These are phyloP conservation scores for Chalaropsis thielavioides DNA, from an alignment of 2,329 filamentous ascomycete genomes.

Conservation along the genomic window DNA sequence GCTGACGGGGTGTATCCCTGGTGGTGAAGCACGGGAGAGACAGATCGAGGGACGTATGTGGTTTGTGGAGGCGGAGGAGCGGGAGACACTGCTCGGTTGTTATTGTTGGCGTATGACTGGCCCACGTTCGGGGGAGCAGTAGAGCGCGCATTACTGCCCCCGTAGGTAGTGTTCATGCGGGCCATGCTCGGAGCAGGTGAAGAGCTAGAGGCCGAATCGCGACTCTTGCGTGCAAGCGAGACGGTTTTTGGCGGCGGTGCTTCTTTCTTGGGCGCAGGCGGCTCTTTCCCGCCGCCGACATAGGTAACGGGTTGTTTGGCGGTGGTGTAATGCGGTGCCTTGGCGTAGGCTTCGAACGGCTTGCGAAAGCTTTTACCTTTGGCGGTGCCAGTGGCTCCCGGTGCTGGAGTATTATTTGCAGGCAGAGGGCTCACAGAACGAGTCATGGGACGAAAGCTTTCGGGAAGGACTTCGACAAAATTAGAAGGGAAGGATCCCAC, in stretches of 20 bases:
- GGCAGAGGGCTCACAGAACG: conserved; percentile 48
- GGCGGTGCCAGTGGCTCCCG: conserved; percentile 23
- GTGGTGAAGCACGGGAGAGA: conserved; percentile 13
- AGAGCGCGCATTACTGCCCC: conserved; percentile 3
- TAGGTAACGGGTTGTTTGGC: conserved; percentile 47
- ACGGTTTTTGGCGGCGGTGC: conserved; percentile 2
- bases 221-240: conserved; percentile 13
- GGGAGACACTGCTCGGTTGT: conserved; percentile 11
- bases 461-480: conserved; percentile 80
- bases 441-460: conserved; percentile 65
- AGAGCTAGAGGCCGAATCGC: neutral
- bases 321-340: conserved; percentile 51
- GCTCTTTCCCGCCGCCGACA: conserved; percentile 29
- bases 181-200: conserved; percentile 2
- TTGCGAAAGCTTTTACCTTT: conserved; percentile 52
- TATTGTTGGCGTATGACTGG: conserved; percentile 10
- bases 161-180: conserved; percentile 15
- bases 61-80: conserved; percentile 9
- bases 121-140: neutral
- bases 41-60: conserved; percentile 14
- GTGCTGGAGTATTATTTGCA: conserved; percentile 37
- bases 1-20: neutral
- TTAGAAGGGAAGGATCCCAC: conserved; percentile 93
- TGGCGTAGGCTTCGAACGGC: conserved; percentile 52
- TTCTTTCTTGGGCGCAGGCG: conserved; percentile 26